Evolutionary conservation across 768 basidiomycete genomes (phyloP).

Genomic region (Asterophora parasitica): DNA sequence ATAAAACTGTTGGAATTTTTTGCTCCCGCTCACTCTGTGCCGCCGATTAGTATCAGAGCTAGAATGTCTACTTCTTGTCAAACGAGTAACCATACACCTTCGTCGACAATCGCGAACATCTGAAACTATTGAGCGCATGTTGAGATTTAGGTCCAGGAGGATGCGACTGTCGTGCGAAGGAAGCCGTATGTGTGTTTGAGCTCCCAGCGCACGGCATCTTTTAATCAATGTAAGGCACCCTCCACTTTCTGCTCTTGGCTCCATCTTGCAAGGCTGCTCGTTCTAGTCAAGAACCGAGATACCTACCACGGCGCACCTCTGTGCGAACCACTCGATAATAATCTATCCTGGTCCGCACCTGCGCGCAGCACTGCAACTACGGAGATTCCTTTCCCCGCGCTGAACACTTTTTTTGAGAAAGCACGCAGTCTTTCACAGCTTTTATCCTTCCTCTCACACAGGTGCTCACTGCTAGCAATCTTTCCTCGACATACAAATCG

Average conservation of each 20-base stretch:
- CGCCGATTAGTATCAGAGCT: constrained; percentile 5
- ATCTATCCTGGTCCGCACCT: constrained; percentile 6
- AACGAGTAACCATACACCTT: background rate
- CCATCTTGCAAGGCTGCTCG: background rate
- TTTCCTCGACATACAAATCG: too few species aligned
- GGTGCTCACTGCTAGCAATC: too few species aligned
- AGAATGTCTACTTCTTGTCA: background rate
- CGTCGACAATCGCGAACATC: too few species aligned
- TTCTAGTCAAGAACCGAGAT: background rate
- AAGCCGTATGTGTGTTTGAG: too few species aligned
- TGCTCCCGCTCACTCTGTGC: background rate
- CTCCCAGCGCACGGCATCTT: too few species aligned
- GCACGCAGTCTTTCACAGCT: too few species aligned
- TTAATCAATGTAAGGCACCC: too few species aligned
- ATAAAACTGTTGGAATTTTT: background rate
- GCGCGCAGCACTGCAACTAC: constrained; percentile 1
- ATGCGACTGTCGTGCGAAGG: too few species aligned
- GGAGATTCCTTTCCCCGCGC: background rate
- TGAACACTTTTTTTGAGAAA: background rate
- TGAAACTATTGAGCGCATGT: too few species aligned
- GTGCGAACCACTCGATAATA: background rate
- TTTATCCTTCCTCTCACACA: too few species aligned
- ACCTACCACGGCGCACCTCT: background rate
- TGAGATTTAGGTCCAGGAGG: too few species aligned
- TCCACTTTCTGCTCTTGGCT: background rate